Conservation (phyloP, 495 filamentous ascomycete genomes). For the Venustampulla echinocandica region DNA sequence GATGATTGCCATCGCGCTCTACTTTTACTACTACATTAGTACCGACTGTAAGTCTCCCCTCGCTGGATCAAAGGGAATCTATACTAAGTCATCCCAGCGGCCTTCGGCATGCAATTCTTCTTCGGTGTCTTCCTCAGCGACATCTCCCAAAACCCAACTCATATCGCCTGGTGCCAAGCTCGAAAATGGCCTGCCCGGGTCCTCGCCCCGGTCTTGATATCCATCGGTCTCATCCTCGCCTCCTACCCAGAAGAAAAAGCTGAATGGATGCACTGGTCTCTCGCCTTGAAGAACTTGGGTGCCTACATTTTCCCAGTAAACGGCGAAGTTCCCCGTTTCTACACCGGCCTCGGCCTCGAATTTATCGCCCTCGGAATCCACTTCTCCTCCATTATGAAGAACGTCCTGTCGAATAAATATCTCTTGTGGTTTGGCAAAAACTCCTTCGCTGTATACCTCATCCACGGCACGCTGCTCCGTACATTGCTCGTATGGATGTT, state of each 20-base stretch:
- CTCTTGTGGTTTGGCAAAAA: slow-evolving; percentile 61
- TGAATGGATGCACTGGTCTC: slow-evolving; percentile 51
- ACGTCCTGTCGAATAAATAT: slow-evolving; percentile 44
- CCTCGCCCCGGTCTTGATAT: slow-evolving; percentile 35
- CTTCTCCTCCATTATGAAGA: slow-evolving; percentile 47
- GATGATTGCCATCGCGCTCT: slow-evolving; percentile 40
- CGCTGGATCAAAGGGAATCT: not conserved
- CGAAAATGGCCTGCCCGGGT: slow-evolving; percentile 38
- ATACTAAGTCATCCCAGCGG: slow-evolving; percentile 29
- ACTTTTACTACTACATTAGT: slow-evolving; percentile 45
- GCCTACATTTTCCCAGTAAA: slow-evolving; percentile 47
- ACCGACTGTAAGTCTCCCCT: slow-evolving; percentile 32
- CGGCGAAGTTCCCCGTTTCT: slow-evolving; percentile 45
- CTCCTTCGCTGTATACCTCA: slow-evolving; percentile 60
- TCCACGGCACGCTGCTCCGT: slow-evolving; percentile 57
- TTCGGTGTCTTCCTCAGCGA: slow-evolving; percentile 58
- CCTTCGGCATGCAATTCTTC: slow-evolving; percentile 53
- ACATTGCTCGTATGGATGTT: slow-evolving; percentile 56
- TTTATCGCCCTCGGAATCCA: slow-evolving; percentile 45
- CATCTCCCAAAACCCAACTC: slow-evolving; percentile 43
- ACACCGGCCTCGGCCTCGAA: slow-evolving; percentile 46
- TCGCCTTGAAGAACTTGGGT: slow-evolving; percentile 34
- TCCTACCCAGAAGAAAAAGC: slow-evolving; percentile 53
- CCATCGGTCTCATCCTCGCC: slow-evolving; percentile 45
- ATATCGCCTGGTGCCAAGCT: slow-evolving; percentile 40